phyloP scores from a whole-genome alignment of 2,329 filamentous ascomycete species.

The Venturia nashicola region DNA sequence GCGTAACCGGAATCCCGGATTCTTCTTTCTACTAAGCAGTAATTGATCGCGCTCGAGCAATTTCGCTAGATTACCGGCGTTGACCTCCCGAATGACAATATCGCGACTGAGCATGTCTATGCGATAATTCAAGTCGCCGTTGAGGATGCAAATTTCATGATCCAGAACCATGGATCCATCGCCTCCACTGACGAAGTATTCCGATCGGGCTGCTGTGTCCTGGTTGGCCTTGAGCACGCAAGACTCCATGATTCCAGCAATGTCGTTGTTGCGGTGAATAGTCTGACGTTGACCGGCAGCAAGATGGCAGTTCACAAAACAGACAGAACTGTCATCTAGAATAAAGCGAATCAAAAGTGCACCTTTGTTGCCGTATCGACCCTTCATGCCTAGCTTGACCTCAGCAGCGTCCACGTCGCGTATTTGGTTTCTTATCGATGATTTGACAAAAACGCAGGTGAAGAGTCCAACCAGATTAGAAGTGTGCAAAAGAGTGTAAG shows the following conservation, averaged over 20 bases:
- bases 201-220: constrained; percentile 44
- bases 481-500: constrained; percentile 79
- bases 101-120: constrained; percentile 96
- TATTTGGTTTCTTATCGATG: constrained; percentile 63
- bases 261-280: constrained; percentile 81
- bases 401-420: constrained; percentile 67
- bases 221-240: constrained; percentile 62
- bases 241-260: constrained; percentile 77
- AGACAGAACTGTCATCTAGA: constrained; percentile 85
- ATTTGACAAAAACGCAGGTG: constrained; percentile 88
- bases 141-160: constrained; percentile 93
- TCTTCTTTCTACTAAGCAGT: constrained; percentile 75
- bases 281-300: constrained; percentile 89
- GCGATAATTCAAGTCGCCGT: constrained; percentile 94
- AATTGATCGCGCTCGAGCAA: constrained; percentile 89
- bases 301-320: constrained; percentile 94
- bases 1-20: constrained; percentile 77
- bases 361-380: constrained; percentile 91
- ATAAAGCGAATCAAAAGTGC: constrained; percentile 86
- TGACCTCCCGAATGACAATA: constrained; percentile 76
- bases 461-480: constrained; percentile 88
- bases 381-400: constrained; percentile 93
- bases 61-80: constrained; percentile 68
- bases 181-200: constrained; percentile 80
- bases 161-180: constrained; percentile 92